Conservation (phyloP, 805 yeast genomes). For the Candida sakaeoensis region DNA sequence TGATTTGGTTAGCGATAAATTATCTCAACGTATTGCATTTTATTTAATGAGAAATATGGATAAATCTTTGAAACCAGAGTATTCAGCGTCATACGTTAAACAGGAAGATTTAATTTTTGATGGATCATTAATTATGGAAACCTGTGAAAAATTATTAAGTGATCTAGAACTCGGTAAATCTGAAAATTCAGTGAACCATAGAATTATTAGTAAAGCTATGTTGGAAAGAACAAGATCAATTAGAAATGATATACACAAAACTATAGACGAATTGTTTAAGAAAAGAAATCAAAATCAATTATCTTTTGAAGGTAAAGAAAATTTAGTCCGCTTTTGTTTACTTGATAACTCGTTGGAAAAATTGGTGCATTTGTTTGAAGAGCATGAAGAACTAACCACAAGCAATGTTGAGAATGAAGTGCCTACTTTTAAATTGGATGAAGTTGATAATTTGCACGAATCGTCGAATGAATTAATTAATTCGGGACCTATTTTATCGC, state of each 20-base stretch:
- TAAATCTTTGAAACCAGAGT: slow-evolving; percentile 30
- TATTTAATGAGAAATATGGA: slow-evolving; percentile 58
- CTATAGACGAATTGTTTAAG: slow-evolving; percentile 48
- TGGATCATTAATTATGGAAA: slow-evolving; percentile 68
- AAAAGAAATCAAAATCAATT: slow-evolving; percentile 43
- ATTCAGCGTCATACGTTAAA: slow-evolving; percentile 6
- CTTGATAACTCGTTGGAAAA: slow-evolving; percentile 53
- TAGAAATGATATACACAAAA: slow-evolving; percentile 48
- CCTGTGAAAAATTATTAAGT: slow-evolving; percentile 62
- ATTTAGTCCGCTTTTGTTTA: slow-evolving; percentile 48
- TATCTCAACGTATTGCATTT: slow-evolving; percentile 52
- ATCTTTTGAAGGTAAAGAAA: slow-evolving; percentile 54
- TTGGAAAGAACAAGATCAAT: slow-evolving; percentile 49
- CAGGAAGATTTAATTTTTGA: slow-evolving; percentile 65
- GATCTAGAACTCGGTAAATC: slow-evolving; percentile 34
- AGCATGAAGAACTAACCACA: slow-evolving; percentile 23
- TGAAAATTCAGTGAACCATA: slow-evolving; percentile 38
- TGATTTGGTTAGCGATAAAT: slow-evolving; percentile 48
- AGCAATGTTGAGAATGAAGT: slow-evolving; percentile 6
- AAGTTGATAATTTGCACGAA: slow-evolving; percentile 33
- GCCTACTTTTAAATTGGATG: slow-evolving; percentile 4
- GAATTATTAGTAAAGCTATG: slow-evolving; percentile 46
- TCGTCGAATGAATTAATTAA: slow-evolving; percentile 48
- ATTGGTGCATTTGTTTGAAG: slow-evolving; percentile 48
- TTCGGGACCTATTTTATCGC: slow-evolving; percentile 52